Evolutionary conservation across 139 green algal genomes (phyloP), one percentile per base, ranked within the genome.

Genomic region (Chlorella sp.): DNA sequence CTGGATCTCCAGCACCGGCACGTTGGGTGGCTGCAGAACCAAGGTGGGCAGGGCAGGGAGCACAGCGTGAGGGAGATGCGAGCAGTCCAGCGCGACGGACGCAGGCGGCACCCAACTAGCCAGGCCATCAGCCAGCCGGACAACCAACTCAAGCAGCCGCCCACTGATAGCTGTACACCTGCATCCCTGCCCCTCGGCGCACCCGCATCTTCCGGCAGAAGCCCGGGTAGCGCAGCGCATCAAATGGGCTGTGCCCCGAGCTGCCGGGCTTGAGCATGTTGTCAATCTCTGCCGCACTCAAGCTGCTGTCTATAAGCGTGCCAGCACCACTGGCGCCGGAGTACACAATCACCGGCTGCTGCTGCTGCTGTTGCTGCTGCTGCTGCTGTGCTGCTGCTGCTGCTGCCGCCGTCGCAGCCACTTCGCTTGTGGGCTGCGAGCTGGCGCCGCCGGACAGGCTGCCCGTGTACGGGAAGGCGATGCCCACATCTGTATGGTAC

Each of bases 131-230:
- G 44, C 44, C 44, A 51, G 44, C 44, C 6, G 44, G 44, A 6
- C 44, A 51, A 16, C 44, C n/a, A n/a, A n/a, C n/a, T n/a, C n/a
- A n/a, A n/a, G n/a, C n/a, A n/a, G n/a, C n/a, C n/a, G n/a, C n/a
- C n/a, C n/a, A n/a, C n/a, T n/a, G n/a, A n/a, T n/a, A 51, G 44
- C 44, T 6, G 44, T 51, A 51, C 44, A 32, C 69, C 11, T 34
- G 23, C 34, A 18, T 9, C 69, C 36, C 70, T 16, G 26, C 41
- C 51, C 25, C 17, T 20, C 70, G 36, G 23, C 76, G 21, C 28
- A 82, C 76, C 76, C 76, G 76, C 76, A 82, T 82, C 38, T 82
- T 82, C 60, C 76, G 76, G 76, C 76, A 82, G 76, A 82, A 82
- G 56, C 76, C 76, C 57, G 76, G 25, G 38, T 82, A 82, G 21